A percentile compares a stretch with the other conserved stretches of the same genome.
Evolutionary conservation across 257 asterid species (phyloP).

Genomic region (Solanum appendiculatum): DNA sequence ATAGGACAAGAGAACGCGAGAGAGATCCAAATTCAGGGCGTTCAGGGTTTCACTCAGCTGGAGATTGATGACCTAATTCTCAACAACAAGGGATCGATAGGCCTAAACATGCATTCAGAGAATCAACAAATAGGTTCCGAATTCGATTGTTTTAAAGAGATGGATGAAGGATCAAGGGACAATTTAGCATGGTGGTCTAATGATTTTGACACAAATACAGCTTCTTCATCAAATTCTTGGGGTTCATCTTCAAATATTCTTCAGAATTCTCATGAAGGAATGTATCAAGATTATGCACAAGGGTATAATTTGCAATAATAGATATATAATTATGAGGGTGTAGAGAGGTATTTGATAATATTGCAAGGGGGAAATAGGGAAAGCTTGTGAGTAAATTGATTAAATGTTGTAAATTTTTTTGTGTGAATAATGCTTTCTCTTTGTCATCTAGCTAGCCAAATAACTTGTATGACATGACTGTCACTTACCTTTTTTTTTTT

Average conservation of each 20-base stretch:
- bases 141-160: constrained; percentile 37
- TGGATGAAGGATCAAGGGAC: constrained; percentile 29
- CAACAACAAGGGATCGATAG: constrained; percentile 12
- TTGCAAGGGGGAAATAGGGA: constrained; percentile 8
- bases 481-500: background rate
- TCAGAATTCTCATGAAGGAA: constrained; percentile 32
- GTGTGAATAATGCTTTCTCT: constrained; percentile 30
- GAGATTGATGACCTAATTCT: constrained; percentile 46
- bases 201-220: constrained; percentile 49
- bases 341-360: constrained; percentile 13
- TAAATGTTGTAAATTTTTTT: constrained; percentile 28
- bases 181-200: constrained; percentile 52
- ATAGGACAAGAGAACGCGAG: background rate
- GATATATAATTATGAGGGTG: background rate
- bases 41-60: constrained; percentile 26
- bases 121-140: constrained; percentile 15
- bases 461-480: constrained; percentile 2
- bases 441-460: constrained; percentile 3
- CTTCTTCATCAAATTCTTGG: constrained; percentile 52
- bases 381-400: background rate
- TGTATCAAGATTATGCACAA: constrained; percentile 36
- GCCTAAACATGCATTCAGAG: constrained; percentile 4
- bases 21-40: background rate
- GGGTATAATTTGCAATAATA: constrained; percentile 34
- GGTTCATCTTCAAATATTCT: constrained; percentile 28